Base-by-base conservation (phyloP, 1,284 basidiomycete genomes). In the Taiwanofungus camphoratus region DNA sequence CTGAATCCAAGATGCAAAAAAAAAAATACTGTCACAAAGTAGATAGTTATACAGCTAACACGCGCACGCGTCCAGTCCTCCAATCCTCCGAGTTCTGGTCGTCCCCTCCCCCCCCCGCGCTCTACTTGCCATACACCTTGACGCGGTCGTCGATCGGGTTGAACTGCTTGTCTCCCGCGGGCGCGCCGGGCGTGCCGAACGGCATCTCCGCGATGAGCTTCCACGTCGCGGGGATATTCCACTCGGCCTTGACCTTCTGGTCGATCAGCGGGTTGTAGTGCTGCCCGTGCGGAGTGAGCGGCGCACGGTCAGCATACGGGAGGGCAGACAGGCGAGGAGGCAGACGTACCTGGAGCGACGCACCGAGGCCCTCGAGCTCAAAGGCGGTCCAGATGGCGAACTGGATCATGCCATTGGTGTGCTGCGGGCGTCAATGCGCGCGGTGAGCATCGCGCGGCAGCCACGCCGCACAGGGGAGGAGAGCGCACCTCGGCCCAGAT, bases 211-310 rank as follows among this genome's bases (percentile, higher is more conserved):
- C 49, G 32, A 54, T 46, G 42, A 56, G 55, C 27, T 38, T 36
- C 55, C 55, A 56, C 24, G 48, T 48, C n/a, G 43, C 21, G 42
- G 55, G 55, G 19, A 56, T 47, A 42, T 52, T 48, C 55, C 55
- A 56, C 22, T 48, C 51, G 12, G 48, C 33, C 41, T 45, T 45
- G 26, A 56, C 55, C 51, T 53, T 48, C 32, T 47, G 18, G 32
- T 49, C 40, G 45, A 56, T 54, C 45, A 56, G 51, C 27, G 52
- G 52, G 55, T 56, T 56, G 53, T 56, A 56, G 50, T 56, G 55
- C 55, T 56, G n/a, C n/a, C n/a, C n/a, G n/a, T n/a, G n/a, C n/a
- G n/a, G n/a, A n/a, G n/a, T n/a, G n/a, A n/a, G 52, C 22, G 5
- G 23, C 11, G 32, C 1, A 19, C 11, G 11, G 30, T 46, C 45